Base-by-base conservation (phyloP, 345 rosid species). In the Ricinus communis region DNA sequence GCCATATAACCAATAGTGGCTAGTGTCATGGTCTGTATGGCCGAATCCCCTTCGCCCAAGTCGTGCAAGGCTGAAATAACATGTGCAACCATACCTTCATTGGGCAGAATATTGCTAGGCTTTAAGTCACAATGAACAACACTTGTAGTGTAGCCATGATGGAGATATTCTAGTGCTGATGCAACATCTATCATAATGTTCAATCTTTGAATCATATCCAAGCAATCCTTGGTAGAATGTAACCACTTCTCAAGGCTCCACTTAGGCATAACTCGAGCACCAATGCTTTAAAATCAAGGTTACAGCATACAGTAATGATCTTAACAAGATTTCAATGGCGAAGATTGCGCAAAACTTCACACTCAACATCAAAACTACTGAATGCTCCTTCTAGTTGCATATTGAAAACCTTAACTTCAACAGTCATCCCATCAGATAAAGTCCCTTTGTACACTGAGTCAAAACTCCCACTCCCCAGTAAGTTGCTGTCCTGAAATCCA, bases 161-260 rank as follows among this genome's bases (percentile, higher is more conserved):
- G 70, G 33, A 66, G 58, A 30, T 70, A 70, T 21, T 70, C 31
- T 3, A 70, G 14, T 46, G 66, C 66, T 5, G 66, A 60, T 15
- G 66, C 74, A 15, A 28, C 43, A 45, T 70, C 74, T 1, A 69
- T 43, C 64, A 57, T 69, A 56, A 69, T 57, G 64, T 69, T 53
- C 40, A 69, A 62, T 18, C 72, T 69, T 19, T 41, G 53, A 2
- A 69, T 7, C 3, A 56, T 40, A 47, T 55, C 64, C 18, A 69
- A n/a, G 41, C 3, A 36, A 30, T 55, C 41, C 24, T 69, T 69
- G 38, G 43, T 41, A 69, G 72, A 51, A 49, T 21, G 31, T 33
- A 62, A 16, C 74, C 68, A 62, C 53, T 52, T 40, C 36, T 33
- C 38, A 33, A 33, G 38, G 38, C 38, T 33, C 38, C 38, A 33